These are phyloP conservation scores for Lumnitzera racemosa DNA, from an alignment of 345 rosid species.

Conservation along the genomic window DNA sequence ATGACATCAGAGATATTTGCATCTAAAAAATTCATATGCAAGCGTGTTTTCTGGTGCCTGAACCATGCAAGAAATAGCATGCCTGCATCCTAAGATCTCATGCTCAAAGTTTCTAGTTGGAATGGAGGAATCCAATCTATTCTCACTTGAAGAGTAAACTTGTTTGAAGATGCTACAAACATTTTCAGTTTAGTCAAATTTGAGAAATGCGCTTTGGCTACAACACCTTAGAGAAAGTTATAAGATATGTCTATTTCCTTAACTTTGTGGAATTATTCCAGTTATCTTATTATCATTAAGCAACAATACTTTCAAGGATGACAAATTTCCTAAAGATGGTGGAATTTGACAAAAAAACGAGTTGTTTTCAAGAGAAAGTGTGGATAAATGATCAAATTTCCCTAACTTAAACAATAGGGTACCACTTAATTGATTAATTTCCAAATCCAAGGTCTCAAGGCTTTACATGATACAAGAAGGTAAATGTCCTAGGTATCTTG, in stretches of 20 bases:
- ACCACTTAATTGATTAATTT: slow-evolving; percentile 11
- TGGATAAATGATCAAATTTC: background rate
- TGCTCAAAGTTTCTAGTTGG: background rate
- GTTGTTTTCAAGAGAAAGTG: background rate
- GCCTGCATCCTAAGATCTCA: slow-evolving; percentile 19
- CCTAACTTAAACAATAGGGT: slow-evolving; percentile 4
- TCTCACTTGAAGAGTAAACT: slow-evolving; percentile 10
- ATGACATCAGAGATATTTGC: slow-evolving; percentile 16
- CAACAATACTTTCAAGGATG: slow-evolving; percentile 4
- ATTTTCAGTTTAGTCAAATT: slow-evolving; percentile 14
- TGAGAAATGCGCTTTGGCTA: slow-evolving; percentile 16
- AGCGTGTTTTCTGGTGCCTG: slow-evolving; percentile 4
- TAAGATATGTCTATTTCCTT: background rate
- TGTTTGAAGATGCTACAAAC: slow-evolving; percentile 10
- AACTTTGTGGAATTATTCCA: background rate
- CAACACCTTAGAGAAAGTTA: slow-evolving; percentile 17
- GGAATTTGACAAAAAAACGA: background rate
- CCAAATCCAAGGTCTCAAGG: slow-evolving; percentile 13
- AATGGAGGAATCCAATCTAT: slow-evolving; percentile 24
- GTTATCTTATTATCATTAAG: slow-evolving; percentile 9
- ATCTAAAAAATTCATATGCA: slow-evolving; percentile 13
- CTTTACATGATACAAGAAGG: slow-evolving; percentile 10
- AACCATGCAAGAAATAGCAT: slow-evolving; percentile 28
- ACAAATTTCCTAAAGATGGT: background rate
- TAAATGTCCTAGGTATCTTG: slow-evolving; percentile 2